phyloP scores from a whole-genome alignment of 1,284 basidiomycete species.

The Leccinum olivaceoglutinosum region DNA sequence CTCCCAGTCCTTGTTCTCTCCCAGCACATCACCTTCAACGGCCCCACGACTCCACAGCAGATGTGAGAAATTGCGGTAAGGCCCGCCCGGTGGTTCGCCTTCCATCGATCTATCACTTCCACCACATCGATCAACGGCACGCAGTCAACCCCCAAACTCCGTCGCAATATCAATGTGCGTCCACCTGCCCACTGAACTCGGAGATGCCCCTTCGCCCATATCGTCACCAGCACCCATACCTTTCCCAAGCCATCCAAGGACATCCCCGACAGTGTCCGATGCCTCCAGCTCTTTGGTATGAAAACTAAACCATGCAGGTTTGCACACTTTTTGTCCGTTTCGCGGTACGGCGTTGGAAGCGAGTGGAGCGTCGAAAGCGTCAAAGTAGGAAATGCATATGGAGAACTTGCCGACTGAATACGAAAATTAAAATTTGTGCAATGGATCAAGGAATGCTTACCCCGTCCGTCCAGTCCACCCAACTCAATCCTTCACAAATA shows the following conservation, averaged over 20 bases:
- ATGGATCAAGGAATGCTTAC: conserved; percentile 37
- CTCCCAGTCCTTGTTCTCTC: conserved; percentile 25
- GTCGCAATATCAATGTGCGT: conserved; percentile 45
- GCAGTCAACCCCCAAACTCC: conserved; percentile 58
- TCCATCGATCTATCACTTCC: conserved; percentile 22
- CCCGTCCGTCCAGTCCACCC: conserved; percentile 72
- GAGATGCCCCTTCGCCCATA: conserved; percentile 21
- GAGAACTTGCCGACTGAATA: conserved; percentile 66
- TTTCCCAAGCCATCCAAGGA: conserved; percentile 49
- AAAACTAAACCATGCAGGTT: conserved; percentile 68
- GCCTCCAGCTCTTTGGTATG: conserved; percentile 51
- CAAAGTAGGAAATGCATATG: conserved; percentile 81
- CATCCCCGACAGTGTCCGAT: conserved; percentile 51
- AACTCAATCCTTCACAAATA: conserved; percentile 77
- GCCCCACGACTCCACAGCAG: conserved; percentile 40
- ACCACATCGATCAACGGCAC: conserved; percentile 30
- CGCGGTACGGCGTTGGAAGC: conserved; percentile 84
- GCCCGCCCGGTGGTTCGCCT: neutral
- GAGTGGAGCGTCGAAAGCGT: conserved; percentile 76
- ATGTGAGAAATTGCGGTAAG: conserved; percentile 43
- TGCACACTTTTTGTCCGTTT: conserved; percentile 72
- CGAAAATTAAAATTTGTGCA: conserved; percentile 23
- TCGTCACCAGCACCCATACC: conserved; percentile 9
- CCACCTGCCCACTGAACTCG: conserved; percentile 43
- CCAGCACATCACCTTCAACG: conserved; percentile 25